Conservation (phyloP, 2,329 filamentous ascomycete species). For the Aureobasidium lini region DNA sequence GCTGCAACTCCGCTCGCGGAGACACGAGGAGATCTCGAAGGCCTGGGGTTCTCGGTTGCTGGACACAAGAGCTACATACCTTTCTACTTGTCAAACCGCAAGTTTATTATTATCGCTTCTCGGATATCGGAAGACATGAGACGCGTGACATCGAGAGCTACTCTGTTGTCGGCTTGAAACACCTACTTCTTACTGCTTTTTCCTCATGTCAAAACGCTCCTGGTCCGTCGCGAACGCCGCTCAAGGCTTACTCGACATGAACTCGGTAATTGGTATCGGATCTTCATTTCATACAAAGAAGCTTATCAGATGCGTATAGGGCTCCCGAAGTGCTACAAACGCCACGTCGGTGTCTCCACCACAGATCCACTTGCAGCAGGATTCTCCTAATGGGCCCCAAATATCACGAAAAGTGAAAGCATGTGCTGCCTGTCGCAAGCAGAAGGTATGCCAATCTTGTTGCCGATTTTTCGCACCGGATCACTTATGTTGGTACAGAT, state of each 20-base stretch:
- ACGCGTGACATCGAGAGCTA: not conserved
- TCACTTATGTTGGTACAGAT: constrained; percentile 44
- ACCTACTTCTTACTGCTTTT: not conserved
- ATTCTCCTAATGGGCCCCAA: constrained; percentile 5
- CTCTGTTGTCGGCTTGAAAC: not conserved
- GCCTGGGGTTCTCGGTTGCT: not conserved
- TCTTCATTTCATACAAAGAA: not conserved
- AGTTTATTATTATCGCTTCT: not conserved
- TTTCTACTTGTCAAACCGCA: not conserved
- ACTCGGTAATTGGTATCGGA: not conserved
- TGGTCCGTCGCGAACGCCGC: constrained; percentile 14
- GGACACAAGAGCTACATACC: not conserved
- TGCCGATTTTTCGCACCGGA: constrained; percentile 17
- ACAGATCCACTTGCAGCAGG: not conserved
- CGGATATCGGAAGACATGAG: not conserved
- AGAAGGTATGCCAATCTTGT: constrained; percentile 29
- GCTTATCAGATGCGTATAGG: not conserved
- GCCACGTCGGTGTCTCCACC: constrained; percentile 6
- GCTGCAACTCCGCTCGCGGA: not conserved
- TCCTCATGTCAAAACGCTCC: constrained; percentile 11
- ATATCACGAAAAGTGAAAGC: constrained; percentile 24
- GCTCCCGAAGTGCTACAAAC: not conserved
- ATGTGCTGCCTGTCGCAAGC: constrained; percentile 47
- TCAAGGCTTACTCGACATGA: constrained; percentile 13
- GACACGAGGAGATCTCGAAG: not conserved